These are phyloP conservation scores for Cordyceps javanica DNA, from an alignment of 2,329 filamentous ascomycete species.

Conservation along the genomic window DNA sequence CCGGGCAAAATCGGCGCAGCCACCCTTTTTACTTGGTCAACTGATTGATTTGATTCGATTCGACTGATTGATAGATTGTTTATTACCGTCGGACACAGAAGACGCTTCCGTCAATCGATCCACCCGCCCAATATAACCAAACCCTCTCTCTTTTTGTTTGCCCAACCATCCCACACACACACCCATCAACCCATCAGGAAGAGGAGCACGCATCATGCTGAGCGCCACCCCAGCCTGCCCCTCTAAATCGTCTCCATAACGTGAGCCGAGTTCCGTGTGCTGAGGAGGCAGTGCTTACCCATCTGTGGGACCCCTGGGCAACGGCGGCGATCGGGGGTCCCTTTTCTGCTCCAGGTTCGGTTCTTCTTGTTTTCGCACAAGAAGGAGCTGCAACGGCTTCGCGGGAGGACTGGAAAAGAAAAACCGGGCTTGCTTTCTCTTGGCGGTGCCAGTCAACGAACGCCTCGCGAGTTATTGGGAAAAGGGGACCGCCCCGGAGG, in stretches of 20 bases:
- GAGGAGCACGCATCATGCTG: background rate
- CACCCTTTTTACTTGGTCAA: background rate
- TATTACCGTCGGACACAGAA: background rate
- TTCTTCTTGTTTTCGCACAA: background rate
- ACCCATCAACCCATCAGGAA: background rate
- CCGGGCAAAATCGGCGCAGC: background rate
- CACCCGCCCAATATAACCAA: background rate
- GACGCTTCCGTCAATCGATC: background rate
- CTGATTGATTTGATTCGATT: conserved; percentile 12
- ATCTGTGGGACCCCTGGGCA: background rate
- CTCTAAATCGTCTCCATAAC: background rate
- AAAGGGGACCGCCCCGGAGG: background rate
- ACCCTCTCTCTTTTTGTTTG: background rate
- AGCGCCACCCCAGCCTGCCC: background rate
- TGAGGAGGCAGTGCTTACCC: conserved; percentile 1
- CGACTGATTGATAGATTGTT: background rate
- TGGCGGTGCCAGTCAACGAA: background rate
- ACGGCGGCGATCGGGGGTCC: background rate
- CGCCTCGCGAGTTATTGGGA: too few species aligned
- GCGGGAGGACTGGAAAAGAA: background rate
- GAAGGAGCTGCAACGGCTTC: too few species aligned
- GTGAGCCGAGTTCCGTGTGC: conserved; percentile 3
- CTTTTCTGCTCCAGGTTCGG: background rate
- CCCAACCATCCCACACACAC: too few species aligned
- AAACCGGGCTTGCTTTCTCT: background rate